Evolutionary conservation across 1,139 yeast species (phyloP), one percentile per base, ranked within the genome.

Genomic region (Geotrichum candidum): DNA sequence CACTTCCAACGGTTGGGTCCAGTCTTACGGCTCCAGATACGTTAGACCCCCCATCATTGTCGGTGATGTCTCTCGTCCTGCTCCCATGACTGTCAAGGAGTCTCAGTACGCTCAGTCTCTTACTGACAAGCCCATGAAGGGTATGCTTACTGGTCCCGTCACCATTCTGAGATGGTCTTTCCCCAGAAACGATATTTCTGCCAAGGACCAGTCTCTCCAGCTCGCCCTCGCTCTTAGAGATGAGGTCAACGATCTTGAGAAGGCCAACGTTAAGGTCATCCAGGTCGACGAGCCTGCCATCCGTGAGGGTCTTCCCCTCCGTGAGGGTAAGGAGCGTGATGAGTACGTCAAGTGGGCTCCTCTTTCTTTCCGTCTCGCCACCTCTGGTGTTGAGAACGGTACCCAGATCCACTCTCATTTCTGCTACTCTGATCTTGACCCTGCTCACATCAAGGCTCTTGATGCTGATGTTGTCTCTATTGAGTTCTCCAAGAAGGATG

Each of bases 241-340:
- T 75, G 99, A 94, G 84, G 99, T 94, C 73, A 84, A 87, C 74
- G 99, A 94, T 78, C 90, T 94, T 79, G 99, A 94, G 85, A 87
- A 89, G 73, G 99, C 98, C 68, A 98, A 99, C 80, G 91, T 94
- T 74, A 88, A 88, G 74, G 96, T 94, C 74, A 94, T 94, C 75
- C 99, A 94, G 84, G 99, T 95, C 73, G 99, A 94, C 78, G 99
- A 94, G 85, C 99, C 99, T 73, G 99, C 99, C 74, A 89, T 94
- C 78, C 92, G 99, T 85, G 99, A 94, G 84, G 99, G 99, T 85
- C 87, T 94, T 78, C 99, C 99, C 78, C 88, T 94, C 79, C 90
- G 99, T 84, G 95, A 90, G 62, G 99, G 99, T 82, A 83, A 84
- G 73, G 99, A 90, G 82, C 91, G 98, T 84, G 84, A 90, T 68